Evolutionary conservation across 371 early-diverging fungal species (phyloP).

Genomic region (Mycotypha africana): DNA sequence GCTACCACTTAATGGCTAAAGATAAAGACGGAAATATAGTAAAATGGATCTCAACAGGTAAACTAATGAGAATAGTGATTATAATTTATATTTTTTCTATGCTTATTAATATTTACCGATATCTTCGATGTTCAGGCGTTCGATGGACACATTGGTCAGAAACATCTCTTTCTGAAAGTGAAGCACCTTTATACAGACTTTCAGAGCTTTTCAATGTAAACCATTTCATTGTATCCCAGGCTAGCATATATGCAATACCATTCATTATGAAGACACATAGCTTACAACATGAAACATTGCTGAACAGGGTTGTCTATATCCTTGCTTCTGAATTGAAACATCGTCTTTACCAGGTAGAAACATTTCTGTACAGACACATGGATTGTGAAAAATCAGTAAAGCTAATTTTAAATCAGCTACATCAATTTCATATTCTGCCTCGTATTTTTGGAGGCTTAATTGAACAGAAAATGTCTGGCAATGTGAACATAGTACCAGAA

Average conservation of each 20-base stretch:
- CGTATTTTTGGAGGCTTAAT: conserved; percentile 49
- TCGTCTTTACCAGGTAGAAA: conserved; percentile 52
- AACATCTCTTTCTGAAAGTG: conserved; percentile 48
- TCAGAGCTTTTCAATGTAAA: conserved; percentile 75
- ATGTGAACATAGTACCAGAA: conserved; percentile 61
- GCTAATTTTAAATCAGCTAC: conserved; percentile 27
- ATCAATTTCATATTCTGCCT: conserved; percentile 56
- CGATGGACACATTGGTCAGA: conserved; percentile 54
- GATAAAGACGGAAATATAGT: conserved; percentile 61
- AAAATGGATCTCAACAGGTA: conserved; percentile 59
- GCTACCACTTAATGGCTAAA: conserved; percentile 60
- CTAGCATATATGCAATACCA: conserved; percentile 60
- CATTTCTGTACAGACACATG: no score
- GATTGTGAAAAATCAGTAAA: neutral
- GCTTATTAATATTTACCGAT: neutral
- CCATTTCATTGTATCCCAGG: conserved; percentile 73
- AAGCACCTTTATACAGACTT: conserved; percentile 56
- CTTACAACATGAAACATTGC: conserved; percentile 36
- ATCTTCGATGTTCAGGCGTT: conserved; percentile 12
- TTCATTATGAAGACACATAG: conserved; percentile 54
- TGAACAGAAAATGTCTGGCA: conserved; percentile 62
- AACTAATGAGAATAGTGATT: neutral
- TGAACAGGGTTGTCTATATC: conserved; percentile 41
- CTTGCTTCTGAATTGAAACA: conserved; percentile 56
- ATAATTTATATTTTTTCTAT: neutral